Evolutionary conservation across 371 early-diverging fungal genomes (phyloP), one percentile per base, ranked within the genome.

Genomic region (Lichtheimia ornata): DNA sequence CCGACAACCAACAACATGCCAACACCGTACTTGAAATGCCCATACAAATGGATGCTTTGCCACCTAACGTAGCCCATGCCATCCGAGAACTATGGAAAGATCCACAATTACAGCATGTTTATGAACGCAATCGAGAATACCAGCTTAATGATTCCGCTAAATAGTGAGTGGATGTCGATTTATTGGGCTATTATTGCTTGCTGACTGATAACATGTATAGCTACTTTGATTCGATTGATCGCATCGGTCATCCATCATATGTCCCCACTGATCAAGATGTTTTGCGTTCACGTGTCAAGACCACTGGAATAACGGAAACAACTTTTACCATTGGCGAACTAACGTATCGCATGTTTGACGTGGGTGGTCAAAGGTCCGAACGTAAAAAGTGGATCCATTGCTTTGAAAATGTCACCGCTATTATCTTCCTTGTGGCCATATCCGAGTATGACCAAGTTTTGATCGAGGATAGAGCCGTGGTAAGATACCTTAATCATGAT

Each of bases 351-450:
- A 94, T 97, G 94, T 89, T 94, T 74, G 97, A 97, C 75, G 97
- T 97, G 28, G 96, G 97, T 53, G 97, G 97, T 22, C 97, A 97
- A 73, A 83, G 94, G 22, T 88, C 89, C 25, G 94, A 94, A 69
- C 85, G 98, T 63, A 96, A 94, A 69, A 95, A 95, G 72, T 97
- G 98, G 98, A 92, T 94, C 45, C 96, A 95, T 59, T 96, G 95
- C 66, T 91, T 96, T 64, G 97, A 97, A 67, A 92, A 93, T 66
- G 97, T 98, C 15, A 97, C 97, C 2, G 94, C 97, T 11, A 94
- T 98, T 60, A 85, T 98, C 35, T 98, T 97, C 72, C 68, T 96
- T 65, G 97, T 94, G 3, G 96, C 97, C 30, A 92, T 97, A 42
- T 87, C 88, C n/a, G 97, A 95, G 72, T 98, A 98, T 74, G 97